Evolutionary conservation across 179 eudicot genomes (phyloP).

Genomic region (Silene noctiflora): DNA sequence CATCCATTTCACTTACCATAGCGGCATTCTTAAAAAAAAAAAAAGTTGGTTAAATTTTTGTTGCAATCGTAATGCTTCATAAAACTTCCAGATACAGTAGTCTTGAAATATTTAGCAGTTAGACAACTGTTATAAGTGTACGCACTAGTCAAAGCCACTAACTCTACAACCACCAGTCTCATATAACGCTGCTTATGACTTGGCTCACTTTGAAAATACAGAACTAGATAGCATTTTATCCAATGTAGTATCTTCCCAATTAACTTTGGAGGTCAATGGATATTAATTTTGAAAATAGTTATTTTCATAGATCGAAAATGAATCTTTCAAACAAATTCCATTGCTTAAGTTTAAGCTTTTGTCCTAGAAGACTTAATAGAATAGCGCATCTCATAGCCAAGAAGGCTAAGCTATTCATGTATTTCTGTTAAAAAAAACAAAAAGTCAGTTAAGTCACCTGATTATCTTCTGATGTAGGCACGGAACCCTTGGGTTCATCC

Average conservation of each 20-base stretch:
- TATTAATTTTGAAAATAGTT: not conserved
- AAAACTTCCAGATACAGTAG: not conserved
- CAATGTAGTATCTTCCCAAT: no score
- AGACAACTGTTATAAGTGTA: not conserved
- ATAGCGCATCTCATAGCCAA: no score
- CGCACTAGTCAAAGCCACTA: not conserved
- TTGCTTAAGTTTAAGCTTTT: no score
- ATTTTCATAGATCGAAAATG: no score
- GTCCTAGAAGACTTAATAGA: no score
- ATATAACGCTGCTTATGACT: not conserved
- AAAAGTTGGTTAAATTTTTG: not conserved
- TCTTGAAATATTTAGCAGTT: not conserved
- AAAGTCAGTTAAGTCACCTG: constrained; percentile 47
- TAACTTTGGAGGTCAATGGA: not conserved
- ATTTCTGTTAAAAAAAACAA: not conserved
- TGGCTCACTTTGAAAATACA: not conserved
- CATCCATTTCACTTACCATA: constrained; percentile 59
- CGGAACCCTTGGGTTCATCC: constrained; percentile 68
- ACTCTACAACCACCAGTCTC: not conserved
- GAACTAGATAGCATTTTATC: not conserved
- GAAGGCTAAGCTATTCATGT: no score
- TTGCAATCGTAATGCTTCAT: not conserved
- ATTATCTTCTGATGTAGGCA: constrained; percentile 59
- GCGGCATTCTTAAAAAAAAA: constrained; percentile 36
- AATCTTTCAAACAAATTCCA: no score